Base-by-base conservation (phyloP, 352 stramenopile species). In the Aphanomyces euteiches region DNA sequence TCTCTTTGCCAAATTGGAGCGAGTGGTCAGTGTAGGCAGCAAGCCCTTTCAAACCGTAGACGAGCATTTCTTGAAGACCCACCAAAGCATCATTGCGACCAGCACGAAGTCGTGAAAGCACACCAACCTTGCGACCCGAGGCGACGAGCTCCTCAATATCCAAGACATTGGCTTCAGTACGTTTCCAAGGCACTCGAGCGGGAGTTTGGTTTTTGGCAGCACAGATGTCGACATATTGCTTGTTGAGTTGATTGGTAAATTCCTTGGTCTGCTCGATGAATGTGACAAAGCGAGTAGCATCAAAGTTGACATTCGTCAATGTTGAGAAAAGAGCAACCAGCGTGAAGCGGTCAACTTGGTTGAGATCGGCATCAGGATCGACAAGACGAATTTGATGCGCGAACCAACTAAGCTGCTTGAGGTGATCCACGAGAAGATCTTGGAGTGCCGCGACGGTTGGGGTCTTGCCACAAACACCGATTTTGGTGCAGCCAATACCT, bases 221-320 rank as follows among this genome's bases (percentile, higher is more conserved):
- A 28, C 40, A 53, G 19, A 43, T 6, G 1, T 19, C 47, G 1
- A 3, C 8, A 36, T 70, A 70, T 17, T 59, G 34, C 13, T 19
- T 56, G 36, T 53, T 61, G 47, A 77, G 38, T 47, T 75, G 65
- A 47, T 73, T 73, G 10, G 78, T 72, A 48, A 85, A 63, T 28
- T 54, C 74, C 28, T 85, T 73, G 19, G 75, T 73, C 36, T 85
- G 64, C 38, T 79, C 77, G 76, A 82, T 84, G 65, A 73, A 73
- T 36, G 15, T 17, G 59, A 75, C 71, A 60, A 79, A 90, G 3
- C 78, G 73, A 19, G 75, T 71, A 38, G 83, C 73, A 61, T 78
- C 75, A 73, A 92, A 92, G 72, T 92, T 92, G 48, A 90, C 84
- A 79, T 92, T 92, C 17, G 84, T 92, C 21, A 92, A 68, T 8